These are phyloP conservation scores for Bathelium albidoporum DNA, from an alignment of 495 filamentous ascomycete genomes.

Conservation along the genomic window DNA sequence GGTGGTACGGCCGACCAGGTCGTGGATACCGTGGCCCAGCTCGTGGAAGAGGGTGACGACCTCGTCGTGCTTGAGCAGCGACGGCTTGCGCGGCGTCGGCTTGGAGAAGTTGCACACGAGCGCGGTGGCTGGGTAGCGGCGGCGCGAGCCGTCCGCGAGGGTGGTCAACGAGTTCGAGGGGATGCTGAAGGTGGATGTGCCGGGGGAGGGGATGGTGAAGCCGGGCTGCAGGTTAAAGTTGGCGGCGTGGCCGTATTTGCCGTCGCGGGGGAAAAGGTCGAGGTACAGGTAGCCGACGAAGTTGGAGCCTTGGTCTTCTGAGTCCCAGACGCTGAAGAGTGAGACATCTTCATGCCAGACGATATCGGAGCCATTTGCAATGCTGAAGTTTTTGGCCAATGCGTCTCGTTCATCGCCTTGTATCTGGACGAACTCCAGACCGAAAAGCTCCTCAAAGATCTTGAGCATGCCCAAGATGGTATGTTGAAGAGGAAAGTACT, in stretches of 20 bases:
- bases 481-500: slow-evolving; percentile 83
- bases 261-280: slow-evolving; percentile 55
- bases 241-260: slow-evolving; percentile 50
- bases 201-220: slow-evolving; percentile 19
- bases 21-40: slow-evolving; percentile 65
- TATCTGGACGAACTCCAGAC: slow-evolving; percentile 81
- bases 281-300: slow-evolving; percentile 66
- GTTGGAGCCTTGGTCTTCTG: slow-evolving; percentile 50
- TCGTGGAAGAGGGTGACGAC: slow-evolving; percentile 67
- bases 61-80: slow-evolving; percentile 60
- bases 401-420: slow-evolving; percentile 46
- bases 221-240: slow-evolving; percentile 41
- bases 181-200: slow-evolving; percentile 12
- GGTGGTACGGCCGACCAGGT: slow-evolving; percentile 52
- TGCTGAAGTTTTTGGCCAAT: slow-evolving; percentile 36
- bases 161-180: slow-evolving; percentile 12
- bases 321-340: slow-evolving; percentile 62
- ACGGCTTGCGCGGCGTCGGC: slow-evolving; percentile 58
- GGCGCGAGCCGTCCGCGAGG: slow-evolving; percentile 17
- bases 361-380: slow-evolving; percentile 51
- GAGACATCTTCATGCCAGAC: slow-evolving; percentile 64
- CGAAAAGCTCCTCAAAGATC: slow-evolving; percentile 91
- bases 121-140: slow-evolving; percentile 58
- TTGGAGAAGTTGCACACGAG: slow-evolving; percentile 66
- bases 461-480: slow-evolving; percentile 84